Evolutionary conservation across 768 basidiomycete genomes (phyloP).

Genomic region (Tulasnella sp.): DNA sequence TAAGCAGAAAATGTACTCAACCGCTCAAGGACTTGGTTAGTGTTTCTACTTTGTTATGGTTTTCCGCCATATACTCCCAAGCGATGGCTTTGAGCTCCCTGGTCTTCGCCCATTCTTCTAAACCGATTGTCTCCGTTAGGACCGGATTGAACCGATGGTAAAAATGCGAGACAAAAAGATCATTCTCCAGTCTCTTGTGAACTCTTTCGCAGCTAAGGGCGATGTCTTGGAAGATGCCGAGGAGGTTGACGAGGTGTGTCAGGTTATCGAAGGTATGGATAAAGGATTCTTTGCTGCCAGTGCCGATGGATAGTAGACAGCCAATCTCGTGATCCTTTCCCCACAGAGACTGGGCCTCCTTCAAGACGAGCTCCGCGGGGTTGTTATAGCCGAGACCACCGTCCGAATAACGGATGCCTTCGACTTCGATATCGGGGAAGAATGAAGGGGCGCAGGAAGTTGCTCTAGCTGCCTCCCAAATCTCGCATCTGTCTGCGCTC

Average conservation of each 20-base stretch:
- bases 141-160: background rate
- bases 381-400: constrained; percentile 24
- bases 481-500: constrained; percentile 22
- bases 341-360: background rate
- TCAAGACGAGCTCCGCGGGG: constrained; percentile 6
- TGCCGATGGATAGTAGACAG: background rate
- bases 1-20: background rate
- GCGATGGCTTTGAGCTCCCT: background rate
- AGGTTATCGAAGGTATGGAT: background rate
- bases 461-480: constrained; percentile 32
- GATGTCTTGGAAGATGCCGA: background rate
- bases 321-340: background rate
- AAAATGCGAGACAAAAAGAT: too few relatives aligned
- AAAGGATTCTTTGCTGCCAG: background rate
- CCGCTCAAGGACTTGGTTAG: background rate
- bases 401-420: constrained; percentile 10
- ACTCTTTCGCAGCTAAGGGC: background rate
- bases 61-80: background rate
- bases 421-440: constrained; percentile 23
- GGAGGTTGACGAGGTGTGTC: background rate
- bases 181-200: background rate
- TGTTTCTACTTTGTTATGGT: background rate
- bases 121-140: background rate
- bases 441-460: constrained; percentile 29
- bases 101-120: background rate